These are phyloP conservation scores for Rhizophagus clarus DNA, from an alignment of 192 early-diverging fungal species.

Conservation along the genomic window DNA sequence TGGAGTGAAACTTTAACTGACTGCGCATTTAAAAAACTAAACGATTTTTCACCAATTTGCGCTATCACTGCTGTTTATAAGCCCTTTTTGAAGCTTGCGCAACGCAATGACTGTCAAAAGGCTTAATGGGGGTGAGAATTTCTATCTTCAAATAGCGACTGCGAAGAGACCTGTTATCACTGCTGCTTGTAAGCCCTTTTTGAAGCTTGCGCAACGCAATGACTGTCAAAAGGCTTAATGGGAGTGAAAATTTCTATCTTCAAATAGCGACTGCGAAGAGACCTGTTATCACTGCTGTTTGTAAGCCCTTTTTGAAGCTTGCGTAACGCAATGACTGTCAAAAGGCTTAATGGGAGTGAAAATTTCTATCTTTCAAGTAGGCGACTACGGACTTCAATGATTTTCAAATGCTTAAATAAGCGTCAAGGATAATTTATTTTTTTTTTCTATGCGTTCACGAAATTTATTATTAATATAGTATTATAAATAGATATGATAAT, in stretches of 20 bases:
- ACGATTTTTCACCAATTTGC: neutral
- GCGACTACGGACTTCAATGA: constrained; percentile 17
- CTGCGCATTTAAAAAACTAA: no score
- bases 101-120: constrained; percentile 17
- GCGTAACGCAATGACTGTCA: constrained; percentile 14
- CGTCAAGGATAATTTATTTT: constrained; percentile 1
- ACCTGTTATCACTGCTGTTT: constrained; percentile 14
- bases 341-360: constrained; percentile 18
- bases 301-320: constrained; percentile 14
- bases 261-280: constrained; percentile 15
- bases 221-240: constrained; percentile 15
- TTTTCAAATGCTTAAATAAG: neutral
- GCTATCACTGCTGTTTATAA: constrained; percentile 16
- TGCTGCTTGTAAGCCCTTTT: constrained; percentile 15
- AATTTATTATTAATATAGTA: constrained; percentile 7
- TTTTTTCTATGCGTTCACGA: constrained; percentile 14
- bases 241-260: constrained; percentile 9
- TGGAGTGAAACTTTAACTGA: no score
- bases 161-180: constrained; percentile 14
- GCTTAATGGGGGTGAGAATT: constrained; percentile 11
- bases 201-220: constrained; percentile 14
- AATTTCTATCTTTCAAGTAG: constrained; percentile 2
- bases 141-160: constrained; percentile 11
- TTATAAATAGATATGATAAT: no score
- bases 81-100: constrained; percentile 17